These are phyloP conservation scores for Candida vartiovaarae DNA, from an alignment of 805 yeast species.

Conservation along the genomic window DNA sequence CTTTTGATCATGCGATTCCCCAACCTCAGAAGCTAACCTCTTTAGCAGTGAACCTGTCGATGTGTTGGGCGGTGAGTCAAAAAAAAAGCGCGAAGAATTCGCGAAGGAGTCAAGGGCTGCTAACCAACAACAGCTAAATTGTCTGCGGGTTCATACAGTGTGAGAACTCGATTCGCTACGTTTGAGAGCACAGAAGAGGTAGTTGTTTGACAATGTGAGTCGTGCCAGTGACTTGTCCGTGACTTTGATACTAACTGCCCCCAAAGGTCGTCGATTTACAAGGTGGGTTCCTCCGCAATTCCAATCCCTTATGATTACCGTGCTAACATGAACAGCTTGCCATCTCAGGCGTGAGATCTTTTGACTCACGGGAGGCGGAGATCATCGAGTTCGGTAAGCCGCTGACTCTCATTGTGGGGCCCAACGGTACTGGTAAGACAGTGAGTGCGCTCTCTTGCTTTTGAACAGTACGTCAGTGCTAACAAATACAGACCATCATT, in stretches of 20 bases:
- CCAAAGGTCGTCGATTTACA: slow-evolving; percentile 21
- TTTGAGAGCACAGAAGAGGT: too few species aligned
- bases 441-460: slow-evolving; percentile 17
- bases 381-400: slow-evolving; percentile 88
- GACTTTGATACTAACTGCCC: not conserved
- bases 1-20: slow-evolving; percentile 4
- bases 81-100: too few species aligned
- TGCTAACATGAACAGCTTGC: slow-evolving; percentile 38
- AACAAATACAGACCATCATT: slow-evolving; percentile 53
- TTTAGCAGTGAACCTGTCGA: too few species aligned
- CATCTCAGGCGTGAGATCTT: slow-evolving; percentile 86
- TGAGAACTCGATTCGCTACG: too few species aligned
- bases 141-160: too few species aligned
- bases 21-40: too few species aligned
- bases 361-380: slow-evolving; percentile 78
- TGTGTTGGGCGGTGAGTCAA: too few species aligned
- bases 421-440: slow-evolving; percentile 95
- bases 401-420: slow-evolving; percentile 88
- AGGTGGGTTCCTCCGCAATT: slow-evolving; percentile 9
- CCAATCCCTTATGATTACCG: not conserved
- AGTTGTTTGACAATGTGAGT: too few species aligned
- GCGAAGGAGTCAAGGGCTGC: too few species aligned
- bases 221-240: too few species aligned
- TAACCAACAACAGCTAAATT: too few species aligned
- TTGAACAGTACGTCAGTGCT: not conserved